Evolutionary conservation across 2,329 filamentous ascomycete species (phyloP).

Genomic region (Scortechinia acanthostroma): DNA sequence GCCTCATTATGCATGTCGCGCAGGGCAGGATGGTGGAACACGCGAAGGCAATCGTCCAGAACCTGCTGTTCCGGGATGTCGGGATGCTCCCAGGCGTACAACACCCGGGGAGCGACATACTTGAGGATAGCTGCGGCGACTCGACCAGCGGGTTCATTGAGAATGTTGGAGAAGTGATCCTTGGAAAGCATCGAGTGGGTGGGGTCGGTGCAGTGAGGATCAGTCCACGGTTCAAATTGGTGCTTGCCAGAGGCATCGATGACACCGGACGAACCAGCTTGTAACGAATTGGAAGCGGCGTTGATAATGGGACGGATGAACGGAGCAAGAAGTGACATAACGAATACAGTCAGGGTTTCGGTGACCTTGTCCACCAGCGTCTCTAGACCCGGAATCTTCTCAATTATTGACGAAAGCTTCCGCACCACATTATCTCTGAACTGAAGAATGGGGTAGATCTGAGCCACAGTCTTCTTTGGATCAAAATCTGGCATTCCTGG

Average conservation of each 20-base stretch:
- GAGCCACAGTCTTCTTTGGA: slow-evolving; percentile 64
- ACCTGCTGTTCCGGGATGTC: slow-evolving; percentile 78
- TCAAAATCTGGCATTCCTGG: slow-evolving; percentile 51
- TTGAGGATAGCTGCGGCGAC: slow-evolving; percentile 72
- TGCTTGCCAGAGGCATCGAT: slow-evolving; percentile 64
- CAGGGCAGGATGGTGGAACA: slow-evolving; percentile 85
- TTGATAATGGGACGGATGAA: slow-evolving; percentile 89
- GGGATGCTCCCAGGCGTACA: slow-evolving; percentile 90
- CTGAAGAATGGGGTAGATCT: slow-evolving; percentile 90
- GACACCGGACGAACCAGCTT: slow-evolving; percentile 73
- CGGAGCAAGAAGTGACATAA: slow-evolving; percentile 82
- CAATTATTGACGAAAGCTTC: slow-evolving; percentile 74
- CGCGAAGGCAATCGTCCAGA: slow-evolving; percentile 69
- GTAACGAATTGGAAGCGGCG: slow-evolving; percentile 74
- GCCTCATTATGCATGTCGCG: slow-evolving; percentile 72
- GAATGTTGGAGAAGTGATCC: slow-evolving; percentile 74
- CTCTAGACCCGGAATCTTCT: slow-evolving; percentile 87
- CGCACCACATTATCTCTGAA: slow-evolving; percentile 93
- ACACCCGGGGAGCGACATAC: slow-evolving; percentile 78
- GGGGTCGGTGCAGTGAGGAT: slow-evolving; percentile 68
- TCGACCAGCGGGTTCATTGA: slow-evolving; percentile 71
- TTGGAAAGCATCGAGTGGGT: slow-evolving; percentile 80
- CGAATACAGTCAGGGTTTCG: slow-evolving; percentile 84
- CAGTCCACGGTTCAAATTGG: slow-evolving; percentile 75
- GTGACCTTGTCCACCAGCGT: slow-evolving; percentile 87